Evolutionary conservation across 768 basidiomycete genomes (phyloP).

Genomic region (Termitomyces sp.): DNA sequence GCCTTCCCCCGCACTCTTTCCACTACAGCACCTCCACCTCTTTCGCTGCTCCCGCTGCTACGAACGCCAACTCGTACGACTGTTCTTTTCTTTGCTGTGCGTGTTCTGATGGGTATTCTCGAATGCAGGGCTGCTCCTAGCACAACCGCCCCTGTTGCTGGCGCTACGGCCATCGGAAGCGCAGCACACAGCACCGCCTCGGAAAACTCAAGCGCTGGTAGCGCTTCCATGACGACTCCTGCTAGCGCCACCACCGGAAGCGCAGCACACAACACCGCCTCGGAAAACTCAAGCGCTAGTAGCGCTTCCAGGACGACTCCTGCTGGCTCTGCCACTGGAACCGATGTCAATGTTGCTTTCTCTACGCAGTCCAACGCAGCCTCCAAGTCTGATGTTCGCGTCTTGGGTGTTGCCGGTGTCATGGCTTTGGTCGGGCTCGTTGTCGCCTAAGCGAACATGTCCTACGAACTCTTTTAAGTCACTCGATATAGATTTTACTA

Average conservation of each 20-base stretch:
- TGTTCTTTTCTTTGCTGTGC: not conserved
- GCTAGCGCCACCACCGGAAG: conserved; percentile 5
- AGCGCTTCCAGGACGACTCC: conserved; percentile 9
- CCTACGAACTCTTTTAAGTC: too few relatives aligned
- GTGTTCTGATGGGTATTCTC: not conserved
- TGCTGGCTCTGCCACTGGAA: conserved; percentile 9
- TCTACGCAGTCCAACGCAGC: conserved; percentile 24
- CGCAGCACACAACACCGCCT: not conserved
- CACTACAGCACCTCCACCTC: too few relatives aligned
- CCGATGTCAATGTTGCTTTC: conserved; percentile 6
- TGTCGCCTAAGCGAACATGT: conserved; percentile 29
- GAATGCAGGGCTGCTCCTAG: not conserved
- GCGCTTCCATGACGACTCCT: conserved; percentile 8
- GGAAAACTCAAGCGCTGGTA: conserved; percentile 16
- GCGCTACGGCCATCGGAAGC: not conserved
- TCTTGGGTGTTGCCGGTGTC: conserved; percentile 41
- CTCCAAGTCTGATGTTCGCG: conserved; percentile 20
- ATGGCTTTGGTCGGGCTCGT: conserved; percentile 48
- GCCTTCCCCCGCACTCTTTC: conserved; percentile 7
- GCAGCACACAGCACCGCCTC: not conserved
- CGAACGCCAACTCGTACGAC: conserved; percentile 14
- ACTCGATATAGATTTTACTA: not conserved
- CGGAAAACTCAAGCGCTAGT: conserved; percentile 17
- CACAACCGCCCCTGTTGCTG: not conserved
- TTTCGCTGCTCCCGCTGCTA: conserved; percentile 5